Evolutionary conservation across 371 early-diverging fungal species (phyloP).

Genomic region (Funneliformis caledonium): DNA sequence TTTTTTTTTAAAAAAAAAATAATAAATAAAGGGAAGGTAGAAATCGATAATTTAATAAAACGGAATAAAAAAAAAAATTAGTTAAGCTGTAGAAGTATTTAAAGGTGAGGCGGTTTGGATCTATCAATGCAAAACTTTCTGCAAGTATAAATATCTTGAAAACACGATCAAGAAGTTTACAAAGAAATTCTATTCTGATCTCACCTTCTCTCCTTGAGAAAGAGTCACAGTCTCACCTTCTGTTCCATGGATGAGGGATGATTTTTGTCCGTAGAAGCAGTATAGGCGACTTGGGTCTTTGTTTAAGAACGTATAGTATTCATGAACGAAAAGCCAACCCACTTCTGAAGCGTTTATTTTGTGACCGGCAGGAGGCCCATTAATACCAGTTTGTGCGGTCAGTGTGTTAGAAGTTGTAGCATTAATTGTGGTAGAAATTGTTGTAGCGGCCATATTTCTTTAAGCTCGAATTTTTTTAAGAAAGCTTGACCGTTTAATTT

Average conservation of each 20-base stretch:
- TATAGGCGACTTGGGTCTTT: conserved; percentile 83
- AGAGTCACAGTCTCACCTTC: conserved; percentile 76
- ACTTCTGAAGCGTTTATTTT: conserved; percentile 59
- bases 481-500: too few relatives aligned
- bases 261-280: conserved; percentile 86
- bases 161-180: background rate
- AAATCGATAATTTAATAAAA: too few relatives aligned
- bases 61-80: too few relatives aligned
- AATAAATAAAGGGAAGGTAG: too few relatives aligned
- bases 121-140: too few relatives aligned
- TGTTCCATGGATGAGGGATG: conserved; percentile 78
- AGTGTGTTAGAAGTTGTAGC: background rate
- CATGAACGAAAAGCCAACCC: conserved; percentile 93
- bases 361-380: background rate
- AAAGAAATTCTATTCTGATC: background rate
- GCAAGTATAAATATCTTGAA: too few relatives aligned
- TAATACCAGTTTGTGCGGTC: background rate
- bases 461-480: background rate
- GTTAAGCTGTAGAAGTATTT: too few relatives aligned
- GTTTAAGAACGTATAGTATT: conserved; percentile 94
- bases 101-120: too few relatives aligned
- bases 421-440: background rate
- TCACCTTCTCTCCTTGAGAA: conserved; percentile 76
- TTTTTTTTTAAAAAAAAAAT: too few relatives aligned
- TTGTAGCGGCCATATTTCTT: background rate